Base-by-base conservation (phyloP, 2,329 filamentous ascomycete species). In the Septoria petroselini region DNA sequence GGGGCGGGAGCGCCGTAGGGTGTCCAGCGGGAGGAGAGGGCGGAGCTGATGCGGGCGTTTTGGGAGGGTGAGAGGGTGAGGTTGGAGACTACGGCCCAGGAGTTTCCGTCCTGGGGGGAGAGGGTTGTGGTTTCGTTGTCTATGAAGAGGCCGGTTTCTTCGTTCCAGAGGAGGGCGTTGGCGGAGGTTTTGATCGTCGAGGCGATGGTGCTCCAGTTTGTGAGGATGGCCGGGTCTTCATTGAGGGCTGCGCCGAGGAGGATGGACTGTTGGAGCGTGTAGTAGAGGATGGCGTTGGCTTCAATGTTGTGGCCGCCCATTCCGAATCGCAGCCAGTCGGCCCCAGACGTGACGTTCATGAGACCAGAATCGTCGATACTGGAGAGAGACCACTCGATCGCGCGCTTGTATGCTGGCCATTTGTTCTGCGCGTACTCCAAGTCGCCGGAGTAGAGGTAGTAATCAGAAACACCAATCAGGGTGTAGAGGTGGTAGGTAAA, bases 401-500 rank as follows among this genome's bases (percentile, higher is more conserved):
- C 75, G 1, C 68, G 62, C 53, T 76, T 73, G 53, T 68, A 75
- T 34, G 68, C 62, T 3, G 61, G 48, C 75, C 75, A 77, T n/a
- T 73, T 66, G 3, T 55, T 61, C 3, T 62, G 45, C 0, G 76
- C 61, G 56, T 71, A 77, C 0, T 57, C 48, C 2, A 68, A 55
- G 29, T 76, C 67, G 1, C 69, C 69, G 53, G 70, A 53, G 43
- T 59, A 61, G 12, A 61, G 30, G 49, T 73, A 75, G 50, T 74
- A 71, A 52, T 76, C 71, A 1, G 70, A 67, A 0, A 74, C 64
- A 7, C 71, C 74, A 18, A 75, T 71, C 30, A 78, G 54, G 2
- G 68, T 73, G 56, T 76, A 75, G 0, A 77, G 59, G 54, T 83
- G 79, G 55, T 83, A 83, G 0, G 80, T 82, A 53, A 76, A 77